phyloP scores from a whole-genome alignment of 345 rosid genomes.

The Mallotus nudiflorus region DNA sequence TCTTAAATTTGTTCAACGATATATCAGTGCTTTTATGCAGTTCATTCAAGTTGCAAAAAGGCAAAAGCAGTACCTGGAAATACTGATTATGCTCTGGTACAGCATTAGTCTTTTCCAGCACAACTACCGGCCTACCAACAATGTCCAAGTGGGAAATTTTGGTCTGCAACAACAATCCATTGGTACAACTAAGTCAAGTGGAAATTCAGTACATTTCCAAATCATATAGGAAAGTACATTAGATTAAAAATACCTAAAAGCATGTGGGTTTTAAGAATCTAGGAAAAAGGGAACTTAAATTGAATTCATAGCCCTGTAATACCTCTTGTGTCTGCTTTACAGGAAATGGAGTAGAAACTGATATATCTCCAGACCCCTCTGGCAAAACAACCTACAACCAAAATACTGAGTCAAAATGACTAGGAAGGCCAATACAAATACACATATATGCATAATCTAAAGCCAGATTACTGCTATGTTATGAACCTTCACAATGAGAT shows the following conservation, averaged over 20 bases:
- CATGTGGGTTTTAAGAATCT: neutral
- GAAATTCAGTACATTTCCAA: conserved; percentile 2
- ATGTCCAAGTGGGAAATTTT: conserved; percentile 90
- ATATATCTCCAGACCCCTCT: conserved; percentile 69
- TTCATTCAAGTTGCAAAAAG: conserved; percentile 1
- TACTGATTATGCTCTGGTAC: conserved; percentile 90
- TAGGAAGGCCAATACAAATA: conserved; percentile 1
- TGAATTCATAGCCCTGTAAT: conserved; percentile 25
- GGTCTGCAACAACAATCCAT: conserved; percentile 47
- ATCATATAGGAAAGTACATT: conserved; percentile 2
- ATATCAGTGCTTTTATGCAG: neutral
- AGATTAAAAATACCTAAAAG: neutral
- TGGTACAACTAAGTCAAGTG: conserved; percentile 2
- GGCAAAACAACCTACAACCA: conserved; percentile 84
- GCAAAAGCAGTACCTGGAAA: conserved; percentile 65
- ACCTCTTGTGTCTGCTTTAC: conserved; percentile 81
- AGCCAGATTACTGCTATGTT: neutral
- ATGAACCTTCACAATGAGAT: conserved; percentile 64
- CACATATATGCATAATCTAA: neutral
- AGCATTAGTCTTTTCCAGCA: conserved; percentile 69
- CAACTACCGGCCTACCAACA: conserved; percentile 82
- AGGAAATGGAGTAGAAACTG: conserved; percentile 73
- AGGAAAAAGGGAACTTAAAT: neutral
- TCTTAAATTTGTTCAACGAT: neutral
- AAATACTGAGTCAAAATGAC: conserved; percentile 17